Evolutionary conservation across 176 grass and related monocot species (phyloP).

Genomic region (Oryza meridionalis): DNA sequence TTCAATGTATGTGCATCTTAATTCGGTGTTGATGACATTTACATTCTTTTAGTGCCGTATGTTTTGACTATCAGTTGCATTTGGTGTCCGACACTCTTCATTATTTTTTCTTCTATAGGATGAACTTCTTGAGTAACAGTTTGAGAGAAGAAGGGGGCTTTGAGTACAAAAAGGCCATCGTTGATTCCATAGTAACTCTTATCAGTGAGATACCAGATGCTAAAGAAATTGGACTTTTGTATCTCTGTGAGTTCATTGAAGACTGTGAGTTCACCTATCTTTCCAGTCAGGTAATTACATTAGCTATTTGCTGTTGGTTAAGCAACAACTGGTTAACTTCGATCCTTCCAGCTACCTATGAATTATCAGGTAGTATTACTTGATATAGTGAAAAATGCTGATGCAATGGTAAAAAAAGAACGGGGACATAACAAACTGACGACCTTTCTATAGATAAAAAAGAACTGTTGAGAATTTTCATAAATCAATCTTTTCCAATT

Average conservation of each 20-base stretch:
- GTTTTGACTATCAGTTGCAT: slow-evolving; percentile 9
- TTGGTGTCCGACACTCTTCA: neutral
- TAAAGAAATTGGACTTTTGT: slow-evolving; percentile 90
- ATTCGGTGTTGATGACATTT: slow-evolving; percentile 20
- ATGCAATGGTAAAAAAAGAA: neutral
- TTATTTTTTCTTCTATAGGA: slow-evolving; percentile 58
- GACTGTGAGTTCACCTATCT: slow-evolving; percentile 99
- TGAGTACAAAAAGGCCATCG: slow-evolving; percentile 98
- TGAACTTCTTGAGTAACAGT: slow-evolving; percentile 95
- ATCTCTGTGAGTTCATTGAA: slow-evolving; percentile 98
- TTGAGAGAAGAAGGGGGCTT: slow-evolving; percentile 98
- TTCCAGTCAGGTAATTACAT: slow-evolving; percentile 76
- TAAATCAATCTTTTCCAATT: slow-evolving; percentile 17
- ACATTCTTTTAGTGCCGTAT: neutral
- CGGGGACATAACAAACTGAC: neutral
- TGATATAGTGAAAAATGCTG: neutral
- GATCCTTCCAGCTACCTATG: neutral
- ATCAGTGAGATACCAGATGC: slow-evolving; percentile 94
- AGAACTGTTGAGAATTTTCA: slow-evolving; percentile 25
- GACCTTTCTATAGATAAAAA: neutral
- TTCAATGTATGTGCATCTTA: slow-evolving; percentile 66
- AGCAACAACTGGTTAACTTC: slow-evolving; percentile 24
- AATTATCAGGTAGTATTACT: slow-evolving; percentile 12
- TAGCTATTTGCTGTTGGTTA: slow-evolving; percentile 27
- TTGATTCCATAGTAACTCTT: slow-evolving; percentile 91